Base-by-base conservation (phyloP, 768 basidiomycete species). In the Chalciporus pseudorubinellus region DNA sequence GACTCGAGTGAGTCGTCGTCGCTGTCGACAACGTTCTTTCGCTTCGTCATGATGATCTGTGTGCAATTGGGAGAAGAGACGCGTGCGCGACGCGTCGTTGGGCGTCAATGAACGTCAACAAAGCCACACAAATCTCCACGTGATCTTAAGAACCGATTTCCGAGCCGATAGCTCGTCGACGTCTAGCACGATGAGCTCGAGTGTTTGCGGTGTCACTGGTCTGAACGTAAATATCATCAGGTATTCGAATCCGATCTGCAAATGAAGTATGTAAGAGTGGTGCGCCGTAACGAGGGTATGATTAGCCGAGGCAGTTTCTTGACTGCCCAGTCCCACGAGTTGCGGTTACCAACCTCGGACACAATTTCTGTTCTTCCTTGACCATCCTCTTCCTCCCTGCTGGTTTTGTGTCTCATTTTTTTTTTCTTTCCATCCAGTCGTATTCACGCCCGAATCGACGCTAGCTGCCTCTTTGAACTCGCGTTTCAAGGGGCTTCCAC, bases 11-110 rank as follows among this genome's bases (percentile, higher is more conserved):
- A 53, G 1, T 75, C 74, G 31, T 74, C 72, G 39, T 82, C 80
- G 20, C 77, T 76, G 48, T 76, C 72, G 20, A 60, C 62, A 2
- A 59, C 51, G 8, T 74, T 74, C 53, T 75, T 77, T 53, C 83
- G 78, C 66, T 85, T 86, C 9, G 74, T 69, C 84, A 85, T 86
- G 46, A 50, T 9, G 54, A 28, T 38, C 44, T 36, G 55, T 19
- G 31, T 16, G 41, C 43, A 34, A 34, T 18, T 19, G 39, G 33
- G 13, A 29, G 45, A 31, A 31, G 28, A 52, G 53, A 56, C 54
- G 54, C 42, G 56, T 31, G 12, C 56, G 54, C 54, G 70, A 68
- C 70, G 70, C 68, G 68, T 59, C 62, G 51, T 58, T n/a, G n/a
- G n/a, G n/a, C n/a, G 50, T 31, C 29, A 26, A 51, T 47, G 42